Evolutionary conservation across 2,329 filamentous ascomycete species (phyloP), one percentile per base, ranked within the genome.

Genomic region (Malbranchea cinnamomea): DNA sequence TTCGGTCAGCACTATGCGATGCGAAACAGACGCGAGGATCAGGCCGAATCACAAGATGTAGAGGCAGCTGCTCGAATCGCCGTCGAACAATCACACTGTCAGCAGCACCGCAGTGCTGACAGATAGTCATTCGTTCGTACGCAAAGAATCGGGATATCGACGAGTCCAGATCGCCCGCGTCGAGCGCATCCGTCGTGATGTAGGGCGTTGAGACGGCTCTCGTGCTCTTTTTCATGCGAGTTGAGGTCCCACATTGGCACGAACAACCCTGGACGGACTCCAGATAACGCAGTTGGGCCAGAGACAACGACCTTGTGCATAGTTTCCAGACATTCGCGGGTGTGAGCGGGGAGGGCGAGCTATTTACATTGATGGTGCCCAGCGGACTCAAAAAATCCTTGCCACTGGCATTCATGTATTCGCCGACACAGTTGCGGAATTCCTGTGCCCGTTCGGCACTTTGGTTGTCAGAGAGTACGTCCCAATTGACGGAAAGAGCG

Each of bases 41-140:
- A 2, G 40, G 36, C 2, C 32, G 37, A 9, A 56, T 33, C 9
- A 42, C 47, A 23, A 57, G 29, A 4, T 53, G 49, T 30, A 46
- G 28, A 2, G 53, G 51, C 7, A 53, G 39, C 4, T 37, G 24
- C 3, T 32, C 25, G 9, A 53, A 35, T 12, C 14, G 10, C 11
- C 28, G 28, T n/a, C 31, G 19, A 10, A 41, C 15, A 10, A 27
- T 25, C 31, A 26, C 16, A 10, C 32, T 2, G 35, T 28, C n/a
- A 26, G 26, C 1, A 31, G 11, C 10, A 19, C 2, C n/a, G 31
- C 30, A 24, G 16, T 16, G 15, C 3, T 17, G 4, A 8, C 37
- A 37, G 15, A 23, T 10, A 15, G 10, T 9, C 10, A 5, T 12
- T 16, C 21, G 22, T 10, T 15, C 17, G 14, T 11, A 7, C 4